Percentiles rank a stretch among this genome's conserved stretches.
Conservation (phyloP, 352 stramenopile species). For the Pythium aphanidermatum region DNA sequence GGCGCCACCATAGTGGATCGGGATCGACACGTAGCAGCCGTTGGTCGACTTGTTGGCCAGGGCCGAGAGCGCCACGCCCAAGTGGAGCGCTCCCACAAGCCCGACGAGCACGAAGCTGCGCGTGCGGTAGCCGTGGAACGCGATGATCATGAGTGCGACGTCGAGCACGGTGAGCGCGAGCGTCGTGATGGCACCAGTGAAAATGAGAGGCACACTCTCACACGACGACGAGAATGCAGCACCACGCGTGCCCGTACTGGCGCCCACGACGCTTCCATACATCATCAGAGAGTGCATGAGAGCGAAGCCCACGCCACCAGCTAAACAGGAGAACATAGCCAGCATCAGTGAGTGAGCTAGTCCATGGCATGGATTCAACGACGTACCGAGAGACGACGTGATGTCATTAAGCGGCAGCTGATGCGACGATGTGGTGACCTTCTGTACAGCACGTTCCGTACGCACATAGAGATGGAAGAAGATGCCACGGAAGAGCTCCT, state of each 20-base stretch:
- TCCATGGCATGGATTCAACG: too few relatives aligned
- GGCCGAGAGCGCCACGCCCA: conserved; percentile 67
- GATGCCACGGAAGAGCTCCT: conserved; percentile 57
- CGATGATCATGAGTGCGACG: conserved; percentile 76
- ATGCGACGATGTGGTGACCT: conserved; percentile 67
- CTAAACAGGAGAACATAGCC: conserved; percentile 22
- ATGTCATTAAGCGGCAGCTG: conserved; percentile 82
- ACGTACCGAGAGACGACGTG: conserved; percentile 63
- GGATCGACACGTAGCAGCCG: conserved; percentile 72
- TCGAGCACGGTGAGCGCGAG: conserved; percentile 72
- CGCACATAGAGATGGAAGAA: conserved; percentile 79
- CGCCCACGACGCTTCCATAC: conserved; percentile 72
- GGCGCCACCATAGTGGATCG: conserved; percentile 63
- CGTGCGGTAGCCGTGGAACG: conserved; percentile 78
- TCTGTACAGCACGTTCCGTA: conserved; percentile 64
- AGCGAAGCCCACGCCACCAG: conserved; percentile 70
- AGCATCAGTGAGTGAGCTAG: too few relatives aligned
- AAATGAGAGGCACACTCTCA: conserved; percentile 63
- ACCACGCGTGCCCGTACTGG: conserved; percentile 57
- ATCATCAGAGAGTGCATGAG: conserved; percentile 84
- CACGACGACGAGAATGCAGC: conserved; percentile 72
- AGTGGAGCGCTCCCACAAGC: conserved; percentile 60
- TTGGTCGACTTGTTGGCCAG: conserved; percentile 73
- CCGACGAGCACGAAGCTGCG: conserved; percentile 36
- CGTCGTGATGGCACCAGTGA: conserved; percentile 58